These are phyloP conservation scores for Porpolomopsis calyptriformis DNA, from an alignment of 768 basidiomycete genomes.

Conservation along the genomic window DNA sequence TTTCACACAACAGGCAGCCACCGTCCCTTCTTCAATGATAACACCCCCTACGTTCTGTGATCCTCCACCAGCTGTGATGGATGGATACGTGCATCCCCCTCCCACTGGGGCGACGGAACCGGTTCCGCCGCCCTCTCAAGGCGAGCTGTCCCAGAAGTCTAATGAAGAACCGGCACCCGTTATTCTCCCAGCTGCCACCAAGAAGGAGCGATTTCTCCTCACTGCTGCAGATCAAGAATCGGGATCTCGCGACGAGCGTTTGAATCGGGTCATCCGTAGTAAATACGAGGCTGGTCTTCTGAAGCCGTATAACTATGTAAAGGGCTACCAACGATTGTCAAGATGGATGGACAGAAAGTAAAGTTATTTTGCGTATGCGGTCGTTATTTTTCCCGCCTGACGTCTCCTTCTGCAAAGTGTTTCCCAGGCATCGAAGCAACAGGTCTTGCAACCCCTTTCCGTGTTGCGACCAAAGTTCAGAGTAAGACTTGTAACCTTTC, in stretches of 20 bases:
- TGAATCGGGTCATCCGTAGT: conserved; percentile 85
- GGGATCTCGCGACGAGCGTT: conserved; percentile 79
- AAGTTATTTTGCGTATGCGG: conserved; percentile 13
- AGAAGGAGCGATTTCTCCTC: conserved; percentile 81
- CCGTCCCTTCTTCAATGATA: conserved; percentile 39
- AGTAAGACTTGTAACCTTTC: conserved; percentile 28
- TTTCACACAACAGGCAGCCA: conserved; percentile 49
- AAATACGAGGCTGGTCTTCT: conserved; percentile 95
- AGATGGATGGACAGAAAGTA: conserved; percentile 95
- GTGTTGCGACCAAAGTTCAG: conserved; percentile 79
- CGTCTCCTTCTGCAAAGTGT: conserved; percentile 38
- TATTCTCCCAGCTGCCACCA: conserved; percentile 62
- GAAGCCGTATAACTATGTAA: conserved; percentile 94
- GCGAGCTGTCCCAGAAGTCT: conserved; percentile 1
- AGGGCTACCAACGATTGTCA: conserved; percentile 83
- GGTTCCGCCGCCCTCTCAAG: neutral
- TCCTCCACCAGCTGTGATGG: conserved; percentile 7
- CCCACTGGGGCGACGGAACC: conserved; percentile 8
- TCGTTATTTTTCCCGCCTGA: neutral
- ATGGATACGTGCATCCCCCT: conserved; percentile 5
- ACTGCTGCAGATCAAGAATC: conserved; percentile 92
- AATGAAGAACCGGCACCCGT: conserved; percentile 33
- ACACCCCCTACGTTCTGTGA: conserved; percentile 27
- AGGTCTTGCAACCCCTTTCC: conserved; percentile 83
- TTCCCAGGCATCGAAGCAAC: conserved; percentile 81